Percentiles rank a stretch among this genome's conserved stretches.
Evolutionary conservation across 148 eudicot genomes (phyloP).

Genomic region (Amaranthus palmeri): DNA sequence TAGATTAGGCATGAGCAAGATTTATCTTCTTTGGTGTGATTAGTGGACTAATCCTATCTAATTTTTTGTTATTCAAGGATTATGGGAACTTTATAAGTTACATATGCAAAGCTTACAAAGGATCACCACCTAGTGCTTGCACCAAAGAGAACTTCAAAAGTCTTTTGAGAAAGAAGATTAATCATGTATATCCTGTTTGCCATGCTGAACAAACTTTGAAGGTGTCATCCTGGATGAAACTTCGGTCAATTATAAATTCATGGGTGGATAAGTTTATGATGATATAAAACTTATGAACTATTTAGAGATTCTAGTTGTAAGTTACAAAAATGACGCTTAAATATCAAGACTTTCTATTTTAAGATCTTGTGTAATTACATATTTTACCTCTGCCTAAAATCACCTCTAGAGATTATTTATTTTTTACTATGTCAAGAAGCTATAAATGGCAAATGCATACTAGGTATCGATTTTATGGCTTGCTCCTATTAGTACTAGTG

Average conservation of each 20-base stretch:
- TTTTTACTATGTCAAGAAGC: no score
- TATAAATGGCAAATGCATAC: no score
- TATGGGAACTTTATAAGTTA: conserved; percentile 43
- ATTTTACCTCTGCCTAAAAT: no score
- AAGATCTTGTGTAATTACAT: no score
- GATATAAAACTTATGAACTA: no score
- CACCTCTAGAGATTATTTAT: no score
- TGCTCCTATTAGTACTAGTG: no score
- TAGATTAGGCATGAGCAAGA: no score
- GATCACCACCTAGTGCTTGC: conserved; percentile 53
- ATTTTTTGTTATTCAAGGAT: conserved; percentile 36
- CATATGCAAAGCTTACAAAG: conserved; percentile 67
- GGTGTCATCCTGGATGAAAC: conserved; percentile 5
- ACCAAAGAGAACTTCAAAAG: conserved; percentile 14
- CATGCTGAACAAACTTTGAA: conserved; percentile 22
- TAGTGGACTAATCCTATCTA: not conserved
- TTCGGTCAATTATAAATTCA: conserved; percentile 18
- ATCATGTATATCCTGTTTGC: conserved; percentile 21
- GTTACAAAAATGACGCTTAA: no score
- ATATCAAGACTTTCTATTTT: no score
- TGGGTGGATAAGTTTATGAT: conserved; percentile 3
- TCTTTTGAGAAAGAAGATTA: conserved; percentile 12
- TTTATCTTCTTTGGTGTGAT: not conserved
- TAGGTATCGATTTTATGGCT: no score
- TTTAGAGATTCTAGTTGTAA: no score